Evolutionary conservation across 768 basidiomycete species (phyloP).

Genomic region (Daedaleopsis sinensis): DNA sequence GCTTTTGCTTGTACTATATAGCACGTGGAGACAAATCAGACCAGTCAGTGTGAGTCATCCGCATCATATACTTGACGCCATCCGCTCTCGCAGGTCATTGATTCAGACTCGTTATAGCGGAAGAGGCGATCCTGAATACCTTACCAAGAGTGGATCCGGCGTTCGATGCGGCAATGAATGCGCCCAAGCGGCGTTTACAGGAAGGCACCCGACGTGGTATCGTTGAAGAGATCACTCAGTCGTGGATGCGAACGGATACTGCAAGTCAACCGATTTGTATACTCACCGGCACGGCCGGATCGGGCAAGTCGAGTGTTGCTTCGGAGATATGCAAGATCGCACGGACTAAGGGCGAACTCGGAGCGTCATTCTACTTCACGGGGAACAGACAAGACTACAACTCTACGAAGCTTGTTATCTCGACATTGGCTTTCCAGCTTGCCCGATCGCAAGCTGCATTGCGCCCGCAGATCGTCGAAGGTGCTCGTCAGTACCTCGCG

Average conservation of each 20-base stretch:
- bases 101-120: background rate
- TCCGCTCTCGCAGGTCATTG: background rate
- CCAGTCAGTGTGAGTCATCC: background rate
- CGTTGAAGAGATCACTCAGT: background rate
- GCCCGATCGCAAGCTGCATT: constrained; percentile 20
- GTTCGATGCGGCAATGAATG: background rate
- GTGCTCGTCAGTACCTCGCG: background rate
- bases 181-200: background rate
- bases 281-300: constrained; percentile 38
- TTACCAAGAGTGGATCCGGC: background rate
- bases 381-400: constrained; percentile 19
- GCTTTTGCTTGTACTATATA: background rate
- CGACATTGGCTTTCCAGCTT: constrained; percentile 36
- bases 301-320: constrained; percentile 42
- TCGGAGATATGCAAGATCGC: constrained; percentile 33
- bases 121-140: background rate
- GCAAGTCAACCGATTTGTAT: constrained; percentile 24
- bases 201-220: background rate
- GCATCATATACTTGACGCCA: background rate
- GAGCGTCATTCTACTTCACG: constrained; percentile 38
- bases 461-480: constrained; percentile 10
- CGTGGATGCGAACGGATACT: background rate
- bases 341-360: constrained; percentile 27
- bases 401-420: constrained; percentile 29
- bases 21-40: background rate